Conservation (phyloP, 352 stramenopile genomes). For the Saprolegnia parasitica region DNA sequence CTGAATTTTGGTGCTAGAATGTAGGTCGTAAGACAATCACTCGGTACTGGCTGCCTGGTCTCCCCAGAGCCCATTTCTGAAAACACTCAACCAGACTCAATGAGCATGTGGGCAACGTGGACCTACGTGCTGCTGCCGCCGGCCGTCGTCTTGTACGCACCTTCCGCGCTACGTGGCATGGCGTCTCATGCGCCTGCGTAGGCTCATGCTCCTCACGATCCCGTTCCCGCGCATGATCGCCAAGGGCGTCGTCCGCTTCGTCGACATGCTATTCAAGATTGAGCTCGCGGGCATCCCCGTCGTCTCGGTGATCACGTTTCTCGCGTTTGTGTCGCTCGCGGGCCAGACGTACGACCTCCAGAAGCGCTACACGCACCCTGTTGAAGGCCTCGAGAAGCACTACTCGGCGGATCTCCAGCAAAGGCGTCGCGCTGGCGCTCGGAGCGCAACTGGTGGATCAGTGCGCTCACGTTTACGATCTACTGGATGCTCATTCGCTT, state of each 20-base stretch:
- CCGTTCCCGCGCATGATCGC: constrained; percentile 55
- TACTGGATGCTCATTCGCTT: constrained; percentile 84
- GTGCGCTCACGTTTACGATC: constrained; percentile 76
- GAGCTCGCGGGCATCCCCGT: constrained; percentile 63
- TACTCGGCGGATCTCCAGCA: constrained; percentile 75
- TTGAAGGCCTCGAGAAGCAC: constrained; percentile 44
- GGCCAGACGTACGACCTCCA: constrained; percentile 73
- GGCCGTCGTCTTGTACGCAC: constrained; percentile 67
- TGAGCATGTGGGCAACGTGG: constrained; percentile 62
- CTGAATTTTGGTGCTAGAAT: neutral
- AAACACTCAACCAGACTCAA: neutral
- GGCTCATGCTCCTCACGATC: constrained; percentile 71
- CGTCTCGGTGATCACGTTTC: constrained; percentile 67
- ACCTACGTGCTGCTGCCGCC: constrained; percentile 72
- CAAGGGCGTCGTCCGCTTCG: constrained; percentile 71
- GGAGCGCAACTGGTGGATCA: constrained; percentile 84
- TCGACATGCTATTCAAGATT: constrained; percentile 68
- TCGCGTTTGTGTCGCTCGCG: constrained; percentile 63
- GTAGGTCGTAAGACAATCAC: neutral
- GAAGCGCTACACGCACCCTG: constrained; percentile 54
- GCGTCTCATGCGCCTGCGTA: constrained; percentile 28
- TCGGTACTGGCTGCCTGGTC: neutral
- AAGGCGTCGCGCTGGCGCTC: constrained; percentile 66
- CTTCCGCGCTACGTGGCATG: neutral
- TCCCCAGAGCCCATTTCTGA: constrained; percentile 1